Base-by-base conservation (phyloP, 2,329 filamentous ascomycete species). In the Fusarium burgessii region DNA sequence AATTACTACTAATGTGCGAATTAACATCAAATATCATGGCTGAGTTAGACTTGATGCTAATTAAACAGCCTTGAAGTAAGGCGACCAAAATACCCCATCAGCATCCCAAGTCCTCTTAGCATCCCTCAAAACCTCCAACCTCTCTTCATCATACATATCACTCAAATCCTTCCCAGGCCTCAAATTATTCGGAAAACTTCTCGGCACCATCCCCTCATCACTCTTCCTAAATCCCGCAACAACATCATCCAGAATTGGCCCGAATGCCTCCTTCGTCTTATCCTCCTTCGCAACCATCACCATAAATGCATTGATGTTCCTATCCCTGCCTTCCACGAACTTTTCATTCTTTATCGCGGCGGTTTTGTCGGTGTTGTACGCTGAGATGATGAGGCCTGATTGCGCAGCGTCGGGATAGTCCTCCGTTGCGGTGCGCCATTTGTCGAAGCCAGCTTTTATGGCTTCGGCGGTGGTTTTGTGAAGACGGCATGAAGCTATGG, bases 11-110 rank as follows among this genome's bases (percentile, higher is more conserved):
- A 23, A 5, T 23, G 5, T 23, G 4, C 0, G 6, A 2, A 2
- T 8, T 0, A 3, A 7, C 15, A 25, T 25, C 12, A n/a, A 17
- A 1, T 8, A 15, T 1, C 8, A n/a, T 3, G 9, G 2, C 17
- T n/a, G 6, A 11, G 2, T 4, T 6, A 4, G 20, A 12, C 6
- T 2, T 0, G 23, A 7, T 5, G 10, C 4, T 3, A n/a, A 23
- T 43, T 6, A 33, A 27, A 6, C 3, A 4, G 15, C 13, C 46
- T 40, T 13, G 1, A 13, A 25, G 10, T 71, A 76, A 13, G 75
- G 75, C 27, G 55, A 76, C 77, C 77, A 78, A 52, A 79, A 79
- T 1, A 78, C 15, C 1, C 66, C 62, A 2, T 74, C 66, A 7
- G 47, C 18, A 57, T 79, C 76, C 77, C 77, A 79, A 10, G 27